Conservation (phyloP, 495 filamentous ascomycete genomes). For the Penicillium paradoxum region DNA sequence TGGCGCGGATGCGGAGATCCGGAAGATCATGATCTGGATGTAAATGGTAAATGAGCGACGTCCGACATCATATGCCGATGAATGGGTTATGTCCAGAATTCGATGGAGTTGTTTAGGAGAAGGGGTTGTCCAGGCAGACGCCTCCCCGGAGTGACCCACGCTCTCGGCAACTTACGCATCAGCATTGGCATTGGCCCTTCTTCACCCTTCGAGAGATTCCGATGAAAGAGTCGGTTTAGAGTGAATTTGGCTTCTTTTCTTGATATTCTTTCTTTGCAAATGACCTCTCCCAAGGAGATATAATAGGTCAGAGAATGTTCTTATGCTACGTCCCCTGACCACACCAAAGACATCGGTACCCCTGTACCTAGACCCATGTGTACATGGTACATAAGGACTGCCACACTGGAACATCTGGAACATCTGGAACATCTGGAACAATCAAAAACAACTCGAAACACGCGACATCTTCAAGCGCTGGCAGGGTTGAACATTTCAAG, state of each 20-base stretch:
- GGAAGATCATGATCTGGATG: conserved; percentile 43
- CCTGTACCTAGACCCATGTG: too few relatives aligned
- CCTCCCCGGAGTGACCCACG: conserved; percentile 7
- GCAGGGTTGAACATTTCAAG: not conserved
- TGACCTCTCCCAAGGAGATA: too few relatives aligned
- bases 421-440: too few relatives aligned
- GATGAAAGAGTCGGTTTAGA: too few relatives aligned
- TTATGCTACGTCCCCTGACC: too few relatives aligned
- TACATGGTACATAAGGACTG: too few relatives aligned
- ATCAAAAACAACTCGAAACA: not conserved
- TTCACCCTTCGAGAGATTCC: too few relatives aligned
- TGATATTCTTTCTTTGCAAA: too few relatives aligned
- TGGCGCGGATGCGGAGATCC: conserved; percentile 23
- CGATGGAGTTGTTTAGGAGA: conserved; percentile 4
- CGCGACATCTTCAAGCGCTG: not conserved
- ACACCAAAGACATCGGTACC: too few relatives aligned
- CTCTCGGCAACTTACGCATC: conserved; percentile 3
- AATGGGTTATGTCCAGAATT: conserved; percentile 1
- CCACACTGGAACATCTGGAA: too few relatives aligned
- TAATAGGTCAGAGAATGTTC: too few relatives aligned
- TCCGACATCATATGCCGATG: conserved; percentile 26
- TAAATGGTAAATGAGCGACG: conserved; percentile 27
- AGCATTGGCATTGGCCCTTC: conserved; percentile 1
- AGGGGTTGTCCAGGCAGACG: conserved; percentile 2
- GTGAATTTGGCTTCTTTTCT: too few relatives aligned